Evolutionary conservation across 768 basidiomycete genomes (phyloP).

Genomic region (Termitomyces sp.): DNA sequence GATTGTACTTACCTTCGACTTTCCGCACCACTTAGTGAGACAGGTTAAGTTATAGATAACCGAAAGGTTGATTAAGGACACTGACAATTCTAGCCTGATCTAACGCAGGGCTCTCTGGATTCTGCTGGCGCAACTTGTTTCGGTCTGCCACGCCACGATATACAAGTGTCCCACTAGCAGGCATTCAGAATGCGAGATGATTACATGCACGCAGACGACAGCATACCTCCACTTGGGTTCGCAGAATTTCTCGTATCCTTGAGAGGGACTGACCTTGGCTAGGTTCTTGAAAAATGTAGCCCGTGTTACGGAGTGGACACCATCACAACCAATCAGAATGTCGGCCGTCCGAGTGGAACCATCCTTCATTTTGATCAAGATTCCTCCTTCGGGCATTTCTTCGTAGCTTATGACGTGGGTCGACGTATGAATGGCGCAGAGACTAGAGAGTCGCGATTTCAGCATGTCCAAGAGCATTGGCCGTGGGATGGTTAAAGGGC

Average conservation of each 20-base stretch:
- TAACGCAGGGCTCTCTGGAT: not conserved
- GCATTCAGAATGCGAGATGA: not conserved
- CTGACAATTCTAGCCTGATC: conserved; percentile 7
- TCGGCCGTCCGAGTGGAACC: conserved; percentile 26
- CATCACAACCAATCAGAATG: conserved; percentile 39
- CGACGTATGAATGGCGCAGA: conserved; percentile 22
- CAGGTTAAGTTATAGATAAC: too few relatives aligned
- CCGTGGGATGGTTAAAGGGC: conserved; percentile 18
- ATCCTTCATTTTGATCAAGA: conserved; percentile 20
- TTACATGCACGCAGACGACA: not conserved
- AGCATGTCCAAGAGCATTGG: conserved; percentile 22
- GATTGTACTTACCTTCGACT: not conserved
- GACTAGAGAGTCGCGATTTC: conserved; percentile 14
- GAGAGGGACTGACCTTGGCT: not conserved
- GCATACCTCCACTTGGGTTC: conserved; percentile 4
- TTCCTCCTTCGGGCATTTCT: not conserved
- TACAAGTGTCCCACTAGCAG: conserved; percentile 2
- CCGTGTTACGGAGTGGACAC: conserved; percentile 26
- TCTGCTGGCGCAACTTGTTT: conserved; percentile 1
- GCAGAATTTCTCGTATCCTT: conserved; percentile 3
- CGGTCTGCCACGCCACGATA: not conserved
- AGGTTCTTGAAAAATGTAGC: conserved; percentile 14
- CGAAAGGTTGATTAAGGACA: not conserved
- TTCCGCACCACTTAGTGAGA: conserved; percentile 7
- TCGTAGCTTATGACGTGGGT: conserved; percentile 15